These are phyloP conservation scores for Fermentozyma sake DNA, from an alignment of 1,139 yeast genomes.

Conservation along the genomic window DNA sequence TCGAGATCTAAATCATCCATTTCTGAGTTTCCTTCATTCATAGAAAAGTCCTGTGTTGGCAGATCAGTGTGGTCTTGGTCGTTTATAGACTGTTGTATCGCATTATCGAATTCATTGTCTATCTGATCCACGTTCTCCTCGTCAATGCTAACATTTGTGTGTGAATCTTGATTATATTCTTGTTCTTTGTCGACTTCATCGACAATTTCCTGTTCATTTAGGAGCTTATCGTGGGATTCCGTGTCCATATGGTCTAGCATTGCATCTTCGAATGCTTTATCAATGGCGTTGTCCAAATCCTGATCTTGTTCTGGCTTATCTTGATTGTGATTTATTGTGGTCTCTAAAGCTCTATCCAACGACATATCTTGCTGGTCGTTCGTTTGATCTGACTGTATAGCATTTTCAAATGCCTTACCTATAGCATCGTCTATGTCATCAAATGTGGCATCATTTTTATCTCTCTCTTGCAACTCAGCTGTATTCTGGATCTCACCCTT, in stretches of 20 bases:
- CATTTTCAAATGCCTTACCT: constrained; percentile 10
- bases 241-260: not conserved
- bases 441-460: constrained; percentile 2
- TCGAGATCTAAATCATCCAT: constrained; percentile 14
- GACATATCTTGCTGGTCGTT: constrained; percentile 1
- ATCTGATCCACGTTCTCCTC: constrained; percentile 3
- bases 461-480: not conserved
- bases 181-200: too few relatives aligned
- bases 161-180: not conserved
- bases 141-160: constrained; percentile 1
- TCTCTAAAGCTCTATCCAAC: not conserved
- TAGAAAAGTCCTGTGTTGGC: too few relatives aligned
- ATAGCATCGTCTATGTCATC: constrained; percentile 9
- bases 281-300: constrained; percentile 12
- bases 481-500: too few relatives aligned
- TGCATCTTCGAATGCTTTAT: constrained; percentile 8
- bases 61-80: too few relatives aligned
- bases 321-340: too few relatives aligned
- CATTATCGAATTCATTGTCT: too few relatives aligned
- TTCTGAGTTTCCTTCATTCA: too few relatives aligned
- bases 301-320: constrained; percentile 9
- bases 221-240: not conserved
- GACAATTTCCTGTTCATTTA: too few relatives aligned
- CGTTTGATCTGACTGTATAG: too few relatives aligned
- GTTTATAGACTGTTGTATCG: too few relatives aligned